Conservation (phyloP, 2,329 filamentous ascomycete species). For the Nigrospora sphaerica region DNA sequence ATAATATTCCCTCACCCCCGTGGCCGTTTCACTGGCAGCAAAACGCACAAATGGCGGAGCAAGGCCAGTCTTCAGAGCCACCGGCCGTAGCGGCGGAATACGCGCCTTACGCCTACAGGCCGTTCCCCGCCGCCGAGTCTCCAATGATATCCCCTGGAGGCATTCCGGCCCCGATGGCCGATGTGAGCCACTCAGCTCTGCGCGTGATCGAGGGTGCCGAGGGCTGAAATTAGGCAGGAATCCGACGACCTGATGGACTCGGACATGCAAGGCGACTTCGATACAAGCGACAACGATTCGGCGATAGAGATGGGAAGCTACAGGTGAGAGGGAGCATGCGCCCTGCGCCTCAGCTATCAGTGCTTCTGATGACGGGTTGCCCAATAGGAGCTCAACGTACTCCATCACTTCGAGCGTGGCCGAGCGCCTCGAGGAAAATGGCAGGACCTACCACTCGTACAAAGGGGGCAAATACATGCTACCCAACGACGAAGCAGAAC, state of each 20-base stretch:
- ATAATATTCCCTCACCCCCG: too few species aligned
- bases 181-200: too few species aligned
- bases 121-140: too few species aligned
- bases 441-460: conserved; percentile 16
- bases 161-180: too few species aligned
- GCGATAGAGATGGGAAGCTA: not conserved
- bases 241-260: not conserved
- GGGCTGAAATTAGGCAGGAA: not conserved
- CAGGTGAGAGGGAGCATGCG: not conserved
- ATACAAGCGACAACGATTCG: not conserved
- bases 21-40: too few species aligned
- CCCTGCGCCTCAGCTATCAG: not conserved
- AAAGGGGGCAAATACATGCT: conserved; percentile 18
- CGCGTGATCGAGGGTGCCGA: not conserved
- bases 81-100: too few species aligned
- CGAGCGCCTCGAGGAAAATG: conserved; percentile 9
- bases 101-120: too few species aligned
- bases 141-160: too few species aligned
- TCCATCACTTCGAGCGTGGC: conserved; percentile 1
- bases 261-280: not conserved
- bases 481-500: conserved; percentile 15
- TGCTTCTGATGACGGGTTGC: not conserved
- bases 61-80: too few species aligned
- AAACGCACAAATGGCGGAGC: too few species aligned
- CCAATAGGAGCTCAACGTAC: not conserved